These are phyloP conservation scores for Xanthoconium separans DNA, from an alignment of 1,284 basidiomycete species.

Conservation along the genomic window DNA sequence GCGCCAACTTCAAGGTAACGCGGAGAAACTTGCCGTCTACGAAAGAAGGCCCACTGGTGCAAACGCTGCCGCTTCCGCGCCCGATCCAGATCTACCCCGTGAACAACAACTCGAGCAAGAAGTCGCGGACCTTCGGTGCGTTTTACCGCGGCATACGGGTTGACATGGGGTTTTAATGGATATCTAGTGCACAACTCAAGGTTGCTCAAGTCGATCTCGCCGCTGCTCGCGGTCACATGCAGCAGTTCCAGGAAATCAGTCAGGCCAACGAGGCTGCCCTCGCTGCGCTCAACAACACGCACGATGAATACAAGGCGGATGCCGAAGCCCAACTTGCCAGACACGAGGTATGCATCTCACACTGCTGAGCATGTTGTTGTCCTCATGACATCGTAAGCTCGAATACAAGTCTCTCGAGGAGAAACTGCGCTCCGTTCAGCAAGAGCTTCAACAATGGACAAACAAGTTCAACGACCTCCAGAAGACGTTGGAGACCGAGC, in stretches of 20 bases:
- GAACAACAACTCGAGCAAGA: conserved; percentile 85
- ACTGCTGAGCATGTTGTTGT: conserved; percentile 1
- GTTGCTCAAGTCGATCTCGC: conserved; percentile 73
- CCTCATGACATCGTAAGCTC: conserved; percentile 44
- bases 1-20: conserved; percentile 70
- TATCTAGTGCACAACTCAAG: conserved; percentile 68
- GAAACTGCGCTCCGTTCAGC: conserved; percentile 54
- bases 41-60: conserved; percentile 59
- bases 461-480: conserved; percentile 59
- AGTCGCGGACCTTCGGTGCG: conserved; percentile 79
- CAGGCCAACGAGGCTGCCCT: conserved; percentile 80
- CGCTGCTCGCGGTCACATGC: conserved; percentile 67
- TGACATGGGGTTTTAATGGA: too few relatives aligned
- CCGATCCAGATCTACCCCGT: conserved; percentile 50
- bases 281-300: conserved; percentile 64
- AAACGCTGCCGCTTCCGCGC: conserved; percentile 28
- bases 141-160: conserved; percentile 1
- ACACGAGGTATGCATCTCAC: conserved; percentile 54
- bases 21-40: conserved; percentile 85
- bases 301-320: conserved; percentile 75
- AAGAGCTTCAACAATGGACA: conserved; percentile 54
- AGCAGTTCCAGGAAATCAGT: conserved; percentile 84
- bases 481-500: conserved; percentile 64
- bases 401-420: conserved; percentile 66
- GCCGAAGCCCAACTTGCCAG: conserved; percentile 65